These are phyloP conservation scores for Arachnomyces sp. DNA, from an alignment of 2,329 filamentous ascomycete genomes.

Conservation along the genomic window DNA sequence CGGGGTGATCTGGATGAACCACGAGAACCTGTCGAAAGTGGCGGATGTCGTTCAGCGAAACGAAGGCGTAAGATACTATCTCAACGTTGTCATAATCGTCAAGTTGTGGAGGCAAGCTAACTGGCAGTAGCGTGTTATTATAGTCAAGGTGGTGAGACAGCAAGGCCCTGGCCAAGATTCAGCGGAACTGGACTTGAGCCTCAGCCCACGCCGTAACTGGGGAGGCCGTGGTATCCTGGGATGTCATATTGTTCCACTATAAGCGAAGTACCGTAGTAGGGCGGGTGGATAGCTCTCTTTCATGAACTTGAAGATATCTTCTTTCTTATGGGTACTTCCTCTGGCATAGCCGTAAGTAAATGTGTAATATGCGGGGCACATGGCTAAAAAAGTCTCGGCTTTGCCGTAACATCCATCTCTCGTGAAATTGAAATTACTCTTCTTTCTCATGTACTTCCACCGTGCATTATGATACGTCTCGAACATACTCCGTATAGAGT, in stretches of 20 bases:
- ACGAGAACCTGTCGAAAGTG: slow-evolving; percentile 77
- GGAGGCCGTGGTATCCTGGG: slow-evolving; percentile 83
- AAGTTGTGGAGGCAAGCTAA: too few species aligned
- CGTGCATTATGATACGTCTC: too few species aligned
- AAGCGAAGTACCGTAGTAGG: slow-evolving; percentile 28
- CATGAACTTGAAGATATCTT: too few species aligned
- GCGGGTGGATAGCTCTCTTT: too few species aligned
- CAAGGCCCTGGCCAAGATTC: slow-evolving; percentile 37
- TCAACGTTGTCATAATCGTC: slow-evolving; percentile 1
- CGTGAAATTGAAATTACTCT: too few species aligned
- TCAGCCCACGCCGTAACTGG: slow-evolving; percentile 76
- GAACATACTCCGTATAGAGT: too few species aligned
- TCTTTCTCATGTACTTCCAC: too few species aligned
- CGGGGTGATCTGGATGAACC: slow-evolving; percentile 71
- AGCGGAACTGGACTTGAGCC: slow-evolving; percentile 57
- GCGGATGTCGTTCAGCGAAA: slow-evolving; percentile 85
- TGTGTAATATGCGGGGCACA: too few species aligned
- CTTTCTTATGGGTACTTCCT: too few species aligned
- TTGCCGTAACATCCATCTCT: too few species aligned
- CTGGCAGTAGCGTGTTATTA: slow-evolving; percentile 8
- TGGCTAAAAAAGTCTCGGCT: too few species aligned
- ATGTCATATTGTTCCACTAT: slow-evolving; percentile 80
- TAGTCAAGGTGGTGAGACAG: slow-evolving; percentile 58
- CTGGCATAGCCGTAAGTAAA: too few species aligned
- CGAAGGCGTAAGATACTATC: slow-evolving; percentile 63